Percentiles rank a stretch among this genome's conserved stretches.
Conservation (phyloP, 148 eudicot genomes). For the Hydrangea macrophylla region DNA sequence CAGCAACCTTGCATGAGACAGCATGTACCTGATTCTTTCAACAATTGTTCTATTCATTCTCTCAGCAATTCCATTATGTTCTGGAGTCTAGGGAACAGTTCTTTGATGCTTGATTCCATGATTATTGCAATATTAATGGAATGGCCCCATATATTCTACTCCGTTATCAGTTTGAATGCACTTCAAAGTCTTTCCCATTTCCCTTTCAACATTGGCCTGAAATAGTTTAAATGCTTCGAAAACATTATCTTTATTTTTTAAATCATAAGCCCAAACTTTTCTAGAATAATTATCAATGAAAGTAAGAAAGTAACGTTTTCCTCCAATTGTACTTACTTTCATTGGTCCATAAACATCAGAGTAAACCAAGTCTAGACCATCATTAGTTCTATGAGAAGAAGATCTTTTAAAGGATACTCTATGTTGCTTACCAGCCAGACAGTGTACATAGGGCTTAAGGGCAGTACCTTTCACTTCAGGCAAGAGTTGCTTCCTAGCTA, state of each 20-base stretch:
- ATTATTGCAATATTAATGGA: too few species aligned
- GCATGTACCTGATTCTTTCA: neutral
- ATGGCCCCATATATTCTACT: too few species aligned
- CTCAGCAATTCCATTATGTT: neutral
- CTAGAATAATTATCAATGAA: conserved; percentile 5
- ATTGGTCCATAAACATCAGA: neutral
- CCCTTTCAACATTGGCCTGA: too few species aligned
- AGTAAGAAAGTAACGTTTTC: neutral
- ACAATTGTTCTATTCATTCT: neutral
- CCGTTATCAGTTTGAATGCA: too few species aligned
- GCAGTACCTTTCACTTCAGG: neutral
- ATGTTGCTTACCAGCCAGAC: neutral
- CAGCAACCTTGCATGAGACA: neutral
- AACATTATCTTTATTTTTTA: neutral
- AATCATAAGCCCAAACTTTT: neutral
- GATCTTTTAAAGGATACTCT: neutral
- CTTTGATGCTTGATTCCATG: neutral
- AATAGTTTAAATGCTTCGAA: too few species aligned
- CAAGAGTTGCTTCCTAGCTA: neutral
- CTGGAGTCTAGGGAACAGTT: neutral
- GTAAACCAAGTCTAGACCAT: neutral
- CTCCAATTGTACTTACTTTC: neutral
- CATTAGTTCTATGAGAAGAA: neutral
- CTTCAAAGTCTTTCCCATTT: too few species aligned
- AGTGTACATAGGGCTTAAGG: neutral